Base-by-base conservation (phyloP, 2,329 filamentous ascomycete genomes). In the Fonsecaea nubica region DNA sequence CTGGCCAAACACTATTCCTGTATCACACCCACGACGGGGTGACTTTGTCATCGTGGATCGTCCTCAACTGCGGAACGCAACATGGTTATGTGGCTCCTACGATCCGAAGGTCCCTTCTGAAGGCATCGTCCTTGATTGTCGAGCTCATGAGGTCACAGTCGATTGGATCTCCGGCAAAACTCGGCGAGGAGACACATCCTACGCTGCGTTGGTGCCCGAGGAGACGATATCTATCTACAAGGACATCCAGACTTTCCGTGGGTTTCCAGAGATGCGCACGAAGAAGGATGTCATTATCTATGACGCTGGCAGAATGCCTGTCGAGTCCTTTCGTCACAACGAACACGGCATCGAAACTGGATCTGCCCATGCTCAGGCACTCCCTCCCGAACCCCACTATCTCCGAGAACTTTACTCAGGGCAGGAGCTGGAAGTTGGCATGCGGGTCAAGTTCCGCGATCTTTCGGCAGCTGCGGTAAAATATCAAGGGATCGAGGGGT, bases 401-500 rank as follows among this genome's bases (percentile, higher is more conserved):
- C n/a, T 36, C n/a, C 52, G 33, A 38, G 15, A 54, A 4, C 18
- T 60, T 6, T 63, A 64, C 48, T 33, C 63, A 12, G 68, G 65
- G 12, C 63, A 68, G 9, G 79, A 81, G 59, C 73, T 83, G 13
- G 74, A 74, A 3, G 76, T 82, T 33, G 83, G 83, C 15, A 79
- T 83, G 42, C 76, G 78, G n/a, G 84, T 88, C 6, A 79, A 81
- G 25, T 88, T 89, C 76, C 82, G 81, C 62, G 84, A 88, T 72
- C 73, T 84, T 1, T 74, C 79, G 1, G 79, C 73, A 45, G 85
- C 85, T 5, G 79, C 80, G 30, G 74, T 79, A 42, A 87, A 86
- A 70, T 87, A 87, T 71, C 77, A 81, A 60, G 77, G 76, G 55
- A 58, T 21, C 10, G 73, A 76, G 60, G 75, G 75, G 52, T 71